Base-by-base conservation (phyloP, 345 rosid species). In the rapeseed (Brassica napus) region DNA sequence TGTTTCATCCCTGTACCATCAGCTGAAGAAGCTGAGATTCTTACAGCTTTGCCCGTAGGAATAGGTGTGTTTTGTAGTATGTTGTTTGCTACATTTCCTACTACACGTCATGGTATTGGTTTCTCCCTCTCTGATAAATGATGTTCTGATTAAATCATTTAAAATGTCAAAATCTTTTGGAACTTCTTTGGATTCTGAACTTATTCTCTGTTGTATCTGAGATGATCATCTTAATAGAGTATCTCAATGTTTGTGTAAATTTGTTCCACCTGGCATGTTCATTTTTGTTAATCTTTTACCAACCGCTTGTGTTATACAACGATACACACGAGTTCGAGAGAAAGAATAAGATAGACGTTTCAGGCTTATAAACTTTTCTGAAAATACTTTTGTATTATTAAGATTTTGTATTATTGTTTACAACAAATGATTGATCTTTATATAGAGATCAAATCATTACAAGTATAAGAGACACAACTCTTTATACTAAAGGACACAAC, bases 31-130 rank as follows among this genome's bases (percentile, higher is more conserved):
- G 87, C 61, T 30, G 94, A 90, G 85, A 5, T 90, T 59, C 98
- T 94, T 69, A 86, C 93, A 4, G 77, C 88, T 2, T 78, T 94
- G 87, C 97, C 98, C 0, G 88, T 94, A 4, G 95, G 85, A 47
- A 69, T 91, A 31, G 98, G 98, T 8, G 87, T 83, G 31, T 24
- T 90, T 3, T 86, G 94, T 52, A 91, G 94, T 65, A 86, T 93
- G 94, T 23, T 93, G 79, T 94, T 93, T 32, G 87, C 88, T 55
- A 85, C 81, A 16, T 94, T 94, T 66, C 98, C 98, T 0, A 90
- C 94, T 23, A 81, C 80, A 60, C 97, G 98, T 47, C 94, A 91
- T 58, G 97, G 98, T 34, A 85, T 94, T n/a, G 98, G 98, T 39
- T 92, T 92, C 67, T 91, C 97, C 2, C 16, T 85, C 14, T 67